Conservation (phyloP, 2,329 filamentous ascomycete species). For the Aspergillus viridinutans region DNA sequence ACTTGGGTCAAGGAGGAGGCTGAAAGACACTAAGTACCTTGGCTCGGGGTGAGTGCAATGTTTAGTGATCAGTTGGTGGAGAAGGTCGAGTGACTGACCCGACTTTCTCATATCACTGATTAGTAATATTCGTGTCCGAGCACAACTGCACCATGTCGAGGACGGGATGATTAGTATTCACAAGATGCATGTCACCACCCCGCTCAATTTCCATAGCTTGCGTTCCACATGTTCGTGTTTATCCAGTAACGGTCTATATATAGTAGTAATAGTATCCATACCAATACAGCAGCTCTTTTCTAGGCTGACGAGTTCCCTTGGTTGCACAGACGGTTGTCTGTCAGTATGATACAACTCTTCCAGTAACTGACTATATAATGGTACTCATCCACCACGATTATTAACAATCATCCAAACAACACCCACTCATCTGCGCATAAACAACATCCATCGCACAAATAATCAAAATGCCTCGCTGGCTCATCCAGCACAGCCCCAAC, state of each 20-base stretch:
- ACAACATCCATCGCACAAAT: background rate
- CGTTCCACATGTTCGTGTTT: background rate
- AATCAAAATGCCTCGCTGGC: conserved; percentile 3
- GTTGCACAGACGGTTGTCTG: too few species aligned
- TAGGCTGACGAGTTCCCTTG: too few species aligned
- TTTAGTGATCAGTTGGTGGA: background rate
- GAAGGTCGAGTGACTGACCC: background rate
- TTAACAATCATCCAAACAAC: background rate
- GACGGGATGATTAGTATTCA: background rate
- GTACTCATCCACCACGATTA: background rate
- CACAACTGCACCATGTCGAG: background rate
- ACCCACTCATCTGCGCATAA: background rate
- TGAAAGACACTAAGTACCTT: background rate
- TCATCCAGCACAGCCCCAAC: background rate
- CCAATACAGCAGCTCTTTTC: too few species aligned
- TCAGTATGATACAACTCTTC: too few species aligned
- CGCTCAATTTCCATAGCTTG: too few species aligned
- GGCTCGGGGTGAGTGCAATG: background rate
- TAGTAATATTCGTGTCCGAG: too few species aligned
- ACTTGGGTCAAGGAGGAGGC: background rate
- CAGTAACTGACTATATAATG: background rate
- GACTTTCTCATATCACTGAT: background rate
- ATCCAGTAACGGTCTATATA: too few species aligned
- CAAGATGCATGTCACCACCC: background rate
- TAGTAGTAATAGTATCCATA: too few species aligned